Evolutionary conservation across 371 early-diverging fungal genomes (phyloP).

Genomic region (Gilbertella persicaria): DNA sequence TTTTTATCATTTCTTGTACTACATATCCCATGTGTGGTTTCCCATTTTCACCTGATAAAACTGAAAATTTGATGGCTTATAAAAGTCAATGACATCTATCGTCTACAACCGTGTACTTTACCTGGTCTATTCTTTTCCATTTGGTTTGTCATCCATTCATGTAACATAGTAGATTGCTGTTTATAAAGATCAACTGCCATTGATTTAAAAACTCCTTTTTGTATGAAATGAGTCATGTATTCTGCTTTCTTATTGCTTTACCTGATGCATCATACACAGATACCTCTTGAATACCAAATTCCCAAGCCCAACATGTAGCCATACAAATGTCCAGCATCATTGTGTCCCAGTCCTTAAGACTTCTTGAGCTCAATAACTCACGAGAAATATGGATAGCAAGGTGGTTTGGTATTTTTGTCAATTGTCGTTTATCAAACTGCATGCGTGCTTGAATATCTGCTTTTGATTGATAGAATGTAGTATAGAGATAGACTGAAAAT

Average conservation of each 20-base stretch:
- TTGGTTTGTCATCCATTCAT: slow-evolving; percentile 44
- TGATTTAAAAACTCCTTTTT: slow-evolving; percentile 28
- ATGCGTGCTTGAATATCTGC: slow-evolving; percentile 13
- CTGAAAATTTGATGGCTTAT: too few species aligned
- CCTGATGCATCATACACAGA: slow-evolving; percentile 50
- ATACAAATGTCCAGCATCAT: slow-evolving; percentile 37
- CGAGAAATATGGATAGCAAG: slow-evolving; percentile 36
- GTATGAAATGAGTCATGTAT: neutral
- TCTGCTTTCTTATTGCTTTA: slow-evolving; percentile 4
- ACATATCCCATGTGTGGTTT: too few species aligned
- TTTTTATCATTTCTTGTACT: too few species aligned
- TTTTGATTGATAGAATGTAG: neutral
- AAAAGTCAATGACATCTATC: too few species aligned
- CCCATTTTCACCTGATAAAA: too few species aligned
- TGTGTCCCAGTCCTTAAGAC: slow-evolving; percentile 30
- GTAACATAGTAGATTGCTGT: slow-evolving; percentile 32
- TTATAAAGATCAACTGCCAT: slow-evolving; percentile 35
- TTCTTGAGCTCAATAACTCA: slow-evolving; percentile 33
- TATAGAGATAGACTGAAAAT: slow-evolving; percentile 8
- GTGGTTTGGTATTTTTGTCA: slow-evolving; percentile 50
- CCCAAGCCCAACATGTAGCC: slow-evolving; percentile 49
- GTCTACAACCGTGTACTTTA: too few species aligned
- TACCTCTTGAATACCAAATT: slow-evolving; percentile 40
- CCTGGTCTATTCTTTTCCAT: too few species aligned
- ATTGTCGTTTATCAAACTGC: slow-evolving; percentile 27